These are phyloP conservation scores for Quercus glauca DNA, from an alignment of 306 rosid species.

Conservation along the genomic window DNA sequence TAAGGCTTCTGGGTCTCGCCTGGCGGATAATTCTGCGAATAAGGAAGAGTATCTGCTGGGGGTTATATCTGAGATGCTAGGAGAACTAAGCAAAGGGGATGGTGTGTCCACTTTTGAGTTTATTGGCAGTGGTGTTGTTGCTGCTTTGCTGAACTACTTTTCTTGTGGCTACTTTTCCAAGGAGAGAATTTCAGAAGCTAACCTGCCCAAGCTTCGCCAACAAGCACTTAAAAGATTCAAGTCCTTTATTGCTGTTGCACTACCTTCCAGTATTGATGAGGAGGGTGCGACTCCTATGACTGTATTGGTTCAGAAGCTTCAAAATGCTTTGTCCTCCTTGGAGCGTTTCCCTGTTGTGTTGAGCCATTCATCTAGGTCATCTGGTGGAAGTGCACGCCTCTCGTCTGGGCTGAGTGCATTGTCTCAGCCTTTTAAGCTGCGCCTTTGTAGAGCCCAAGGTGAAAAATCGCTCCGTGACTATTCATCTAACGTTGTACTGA, in stretches of 20 bases:
- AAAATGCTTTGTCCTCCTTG: slow-evolving; percentile 92
- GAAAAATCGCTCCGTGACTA: slow-evolving; percentile 88
- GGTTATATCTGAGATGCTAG: slow-evolving; percentile 78
- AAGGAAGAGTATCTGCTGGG: slow-evolving; percentile 72
- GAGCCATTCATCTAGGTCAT: slow-evolving; percentile 92
- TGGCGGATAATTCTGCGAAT: slow-evolving; percentile 42
- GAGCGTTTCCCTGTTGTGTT: slow-evolving; percentile 97
- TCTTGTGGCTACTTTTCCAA: slow-evolving; percentile 88
- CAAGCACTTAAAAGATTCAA: slow-evolving; percentile 82
- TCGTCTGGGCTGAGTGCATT: slow-evolving; percentile 92
- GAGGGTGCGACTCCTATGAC: slow-evolving; percentile 61
- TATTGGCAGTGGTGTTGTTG: slow-evolving; percentile 93
- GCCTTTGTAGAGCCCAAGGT: slow-evolving; percentile 93
- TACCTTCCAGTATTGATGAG: slow-evolving; percentile 48
- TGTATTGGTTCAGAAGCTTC: slow-evolving; percentile 91
- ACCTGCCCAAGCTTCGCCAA: slow-evolving; percentile 78
- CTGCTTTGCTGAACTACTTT: slow-evolving; percentile 80
- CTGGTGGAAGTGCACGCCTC: slow-evolving; percentile 87
- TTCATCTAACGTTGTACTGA: slow-evolving; percentile 87
- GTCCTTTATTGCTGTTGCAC: slow-evolving; percentile 83
- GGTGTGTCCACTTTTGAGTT: slow-evolving; percentile 99
- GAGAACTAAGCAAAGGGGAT: slow-evolving; percentile 91
- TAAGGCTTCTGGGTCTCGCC: slow-evolving; percentile 61
- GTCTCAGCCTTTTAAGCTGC: slow-evolving; percentile 91
- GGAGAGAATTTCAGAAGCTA: slow-evolving; percentile 66